Base-by-base conservation (phyloP, 1,139 yeast species). In the Wickerhamomyces sp. region DNA sequence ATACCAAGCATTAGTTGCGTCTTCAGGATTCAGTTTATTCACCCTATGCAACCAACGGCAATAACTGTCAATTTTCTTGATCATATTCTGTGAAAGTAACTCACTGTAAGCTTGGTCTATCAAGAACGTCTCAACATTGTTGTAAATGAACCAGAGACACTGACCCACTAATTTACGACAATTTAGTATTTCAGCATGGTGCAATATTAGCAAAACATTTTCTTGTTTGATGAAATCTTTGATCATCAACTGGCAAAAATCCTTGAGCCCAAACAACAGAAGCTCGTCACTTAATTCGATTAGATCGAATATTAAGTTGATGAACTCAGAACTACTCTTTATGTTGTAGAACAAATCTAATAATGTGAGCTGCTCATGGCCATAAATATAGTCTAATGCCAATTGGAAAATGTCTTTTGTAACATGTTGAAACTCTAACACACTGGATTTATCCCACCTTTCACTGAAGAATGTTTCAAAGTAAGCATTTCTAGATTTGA, bases 141-240 rank as follows among this genome's bases (percentile, higher is more conserved):
- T 72, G 49, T 74, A 78, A 14, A 87, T 68, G 48, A 74, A 85
- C 79, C 87, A 80, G 30, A 82, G 64, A 53, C 95, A 78, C 39
- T 75, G 72, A 38, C 70, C 66, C 44, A 78, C 69, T 25, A 89
- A 58, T 49, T 80, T 77, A 8, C 62, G 56, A 3, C 88, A 85
- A 13, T 70, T 61, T 40, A 73, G 64, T 28, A 62, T 52, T 31
- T 70, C 71, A 0, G 94, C 72, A 53, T 80, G 80, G 9, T 70
- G 64, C 24, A 85, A 55, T 14, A 88, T 55, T 3, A 70, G 48
- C 28, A 78, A 63, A 1, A 81, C 88, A 49, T 83, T 85, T 14
- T 82, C 85, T 14, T 77, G 64, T 12, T 63, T 65, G 10, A 87
- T 73, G 45, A 79, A 73, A 41, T 77, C 82, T 35, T 76, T 68